Percentiles rank a stretch among this genome's conserved stretches.
Evolutionary conservation across 2,329 filamentous ascomycete genomes (phyloP).

Genomic region (Neonectria faginata): DNA sequence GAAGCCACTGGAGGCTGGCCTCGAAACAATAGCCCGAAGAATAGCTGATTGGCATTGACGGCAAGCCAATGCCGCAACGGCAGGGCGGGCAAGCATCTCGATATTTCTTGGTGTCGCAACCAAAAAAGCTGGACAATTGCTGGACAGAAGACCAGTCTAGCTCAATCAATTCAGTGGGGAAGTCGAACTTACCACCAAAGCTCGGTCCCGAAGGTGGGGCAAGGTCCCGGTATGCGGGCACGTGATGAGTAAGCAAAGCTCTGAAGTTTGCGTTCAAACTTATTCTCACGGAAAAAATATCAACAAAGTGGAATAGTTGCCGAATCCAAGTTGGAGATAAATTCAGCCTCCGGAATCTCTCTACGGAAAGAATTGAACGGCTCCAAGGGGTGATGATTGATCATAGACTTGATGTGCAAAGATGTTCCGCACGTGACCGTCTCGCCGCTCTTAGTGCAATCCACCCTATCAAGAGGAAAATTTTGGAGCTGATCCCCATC

Average conservation of each 20-base stretch:
- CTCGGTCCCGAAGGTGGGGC: constrained; percentile 22
- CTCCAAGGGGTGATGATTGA: background rate
- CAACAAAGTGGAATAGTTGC: too few species aligned
- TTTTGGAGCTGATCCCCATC: constrained; percentile 42
- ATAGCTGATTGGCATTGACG: constrained; percentile 48
- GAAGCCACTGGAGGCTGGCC: constrained; percentile 36
- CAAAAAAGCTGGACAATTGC: background rate
- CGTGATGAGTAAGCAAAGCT: background rate
- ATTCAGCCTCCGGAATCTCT: background rate
- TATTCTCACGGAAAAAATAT: too few species aligned
- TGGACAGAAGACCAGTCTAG: constrained; percentile 11
- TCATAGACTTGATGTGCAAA: background rate
- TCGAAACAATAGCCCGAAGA: constrained; percentile 46
- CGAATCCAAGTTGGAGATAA: background rate
- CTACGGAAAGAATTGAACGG: background rate
- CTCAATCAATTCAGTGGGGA: constrained; percentile 27
- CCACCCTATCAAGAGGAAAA: constrained; percentile 42
- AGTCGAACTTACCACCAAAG: constrained; percentile 16
- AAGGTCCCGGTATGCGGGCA: background rate
- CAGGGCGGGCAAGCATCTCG: constrained; percentile 49
- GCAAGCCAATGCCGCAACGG: constrained; percentile 46
- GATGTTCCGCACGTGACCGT: constrained; percentile 30
- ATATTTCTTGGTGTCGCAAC: background rate
- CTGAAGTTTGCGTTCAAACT: background rate
- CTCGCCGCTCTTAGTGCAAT: constrained; percentile 9